phyloP scores from a whole-genome alignment of 148 eudicot species.

The Salicornia ramosissima region DNA sequence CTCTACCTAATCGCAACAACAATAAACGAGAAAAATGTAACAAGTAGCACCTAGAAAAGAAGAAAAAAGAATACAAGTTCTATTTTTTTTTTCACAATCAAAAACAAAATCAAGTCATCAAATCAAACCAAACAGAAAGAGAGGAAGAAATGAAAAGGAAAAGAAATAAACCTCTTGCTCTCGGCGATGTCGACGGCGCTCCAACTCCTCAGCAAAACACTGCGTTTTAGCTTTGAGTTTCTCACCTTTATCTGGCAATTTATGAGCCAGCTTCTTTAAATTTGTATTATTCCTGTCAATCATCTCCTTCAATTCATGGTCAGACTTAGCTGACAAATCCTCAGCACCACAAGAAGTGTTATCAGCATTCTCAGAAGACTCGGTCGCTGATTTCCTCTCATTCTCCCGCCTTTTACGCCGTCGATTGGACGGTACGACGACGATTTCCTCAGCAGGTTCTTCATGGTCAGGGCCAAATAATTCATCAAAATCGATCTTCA shows the following conservation, averaged over 20 bases:
- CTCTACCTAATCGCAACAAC: too few relatives aligned
- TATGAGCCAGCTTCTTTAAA: background rate
- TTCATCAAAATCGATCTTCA: slow-evolving; percentile 20
- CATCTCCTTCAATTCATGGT: background rate
- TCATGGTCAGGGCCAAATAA: slow-evolving; percentile 9
- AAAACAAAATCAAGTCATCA: too few relatives aligned
- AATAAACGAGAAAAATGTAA: background rate
- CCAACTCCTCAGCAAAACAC: slow-evolving; percentile 19
- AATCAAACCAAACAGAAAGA: background rate
- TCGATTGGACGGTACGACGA: slow-evolving; percentile 18
- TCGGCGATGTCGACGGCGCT: slow-evolving; percentile 19
- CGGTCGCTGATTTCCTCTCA: background rate
- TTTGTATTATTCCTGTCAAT: background rate
- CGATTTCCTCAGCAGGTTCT: slow-evolving; percentile 26
- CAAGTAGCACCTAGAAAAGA: too few relatives aligned
- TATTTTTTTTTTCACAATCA: background rate
- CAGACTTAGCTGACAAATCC: background rate
- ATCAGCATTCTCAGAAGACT: background rate
- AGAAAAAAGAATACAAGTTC: background rate
- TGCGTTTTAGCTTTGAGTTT: slow-evolving; percentile 22
- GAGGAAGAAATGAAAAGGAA: background rate
- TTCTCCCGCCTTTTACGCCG: slow-evolving; percentile 9
- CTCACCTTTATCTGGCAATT: slow-evolving; percentile 26
- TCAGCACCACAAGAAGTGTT: background rate
- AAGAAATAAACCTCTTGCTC: background rate